Percentiles rank a stretch among this genome's conserved stretches.
Evolutionary conservation across 345 rosid species (phyloP).

Genomic region (Salix udensis): DNA sequence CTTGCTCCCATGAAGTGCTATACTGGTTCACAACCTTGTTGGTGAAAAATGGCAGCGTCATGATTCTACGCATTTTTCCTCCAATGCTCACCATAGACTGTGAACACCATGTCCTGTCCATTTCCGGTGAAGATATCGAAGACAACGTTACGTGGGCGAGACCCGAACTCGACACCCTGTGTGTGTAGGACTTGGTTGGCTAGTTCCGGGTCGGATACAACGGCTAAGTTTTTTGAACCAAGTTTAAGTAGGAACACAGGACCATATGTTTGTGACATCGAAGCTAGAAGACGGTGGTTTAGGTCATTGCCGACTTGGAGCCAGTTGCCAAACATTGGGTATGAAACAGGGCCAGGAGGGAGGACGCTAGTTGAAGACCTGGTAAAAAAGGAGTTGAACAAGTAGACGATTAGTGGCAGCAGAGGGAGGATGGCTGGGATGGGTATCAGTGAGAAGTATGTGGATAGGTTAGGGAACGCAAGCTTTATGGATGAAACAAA

Average conservation of each 20-base stretch:
- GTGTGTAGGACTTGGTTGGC: constrained; percentile 55
- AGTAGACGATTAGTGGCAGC: background rate
- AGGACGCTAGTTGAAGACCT: background rate
- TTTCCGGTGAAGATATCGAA: constrained; percentile 61
- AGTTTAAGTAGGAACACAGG: constrained; percentile 47
- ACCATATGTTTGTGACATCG: constrained; percentile 43
- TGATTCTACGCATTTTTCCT: constrained; percentile 63
- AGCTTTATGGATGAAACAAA: background rate
- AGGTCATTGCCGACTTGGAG: constrained; percentile 62
- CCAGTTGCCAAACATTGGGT: constrained; percentile 63
- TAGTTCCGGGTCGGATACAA: constrained; percentile 52
- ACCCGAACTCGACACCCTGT: constrained; percentile 60
- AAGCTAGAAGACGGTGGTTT: constrained; percentile 51
- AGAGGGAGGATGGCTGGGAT: background rate
- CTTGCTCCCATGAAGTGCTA: constrained; percentile 53
- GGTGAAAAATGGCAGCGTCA: constrained; percentile 65
- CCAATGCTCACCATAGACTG: constrained; percentile 62
- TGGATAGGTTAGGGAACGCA: background rate
- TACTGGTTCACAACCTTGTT: constrained; percentile 54
- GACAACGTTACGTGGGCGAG: constrained; percentile 57
- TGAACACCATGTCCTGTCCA: constrained; percentile 73
- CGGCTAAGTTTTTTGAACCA: constrained; percentile 40
- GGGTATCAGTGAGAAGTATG: background rate
- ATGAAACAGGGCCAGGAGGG: constrained; percentile 47
- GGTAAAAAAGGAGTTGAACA: background rate